Evolutionary conservation across 2,329 filamentous ascomycete species (phyloP), one percentile per base, ranked within the genome.

Genomic region (Aspergillus pseudoviridinutans): DNA sequence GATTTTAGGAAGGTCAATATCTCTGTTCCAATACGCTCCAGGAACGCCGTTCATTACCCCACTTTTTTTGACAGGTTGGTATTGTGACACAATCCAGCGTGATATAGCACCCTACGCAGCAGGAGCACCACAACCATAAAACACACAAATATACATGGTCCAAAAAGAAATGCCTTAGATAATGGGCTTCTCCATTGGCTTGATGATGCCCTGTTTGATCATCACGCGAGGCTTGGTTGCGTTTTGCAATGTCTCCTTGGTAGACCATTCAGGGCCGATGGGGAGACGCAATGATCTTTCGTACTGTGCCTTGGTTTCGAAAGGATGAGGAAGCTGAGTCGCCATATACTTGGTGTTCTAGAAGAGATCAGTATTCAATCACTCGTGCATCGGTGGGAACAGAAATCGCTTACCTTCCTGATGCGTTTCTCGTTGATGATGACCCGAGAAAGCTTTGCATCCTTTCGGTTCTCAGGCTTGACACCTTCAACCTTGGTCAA

Each of bases 221-320:
- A 97, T 80, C 64, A 97, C 84, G 67, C 91, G 86, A 58, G 94
- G 94, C 83, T 93, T 96, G 58, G 90, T 96, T 60, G 85, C 85
- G 66, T 89, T 86, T 80, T 97, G 92, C 82, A 94, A 94, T 14
- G 89, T 91, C 79, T 91, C 87, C 83, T 96, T 97, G n/a, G 93
- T 97, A 65, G 87, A 87, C 92, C 93, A 99, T 76, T 99, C 93
- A 17, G 89, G 91, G 1, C 94, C 94, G 59, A 97, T 85, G 1
- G 94, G 94, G 64, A 97, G 77, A 47, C 93, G 83, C 58, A 97
- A 79, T 62, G 89, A 90, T 52, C 93, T 82, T 80, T 99, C 94
- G 76, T 97, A 97, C 79, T 97, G 92, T 69, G 89, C 84, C 65
- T 83, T 84, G 28, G 84, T 91, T 80, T 97, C 93, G 74, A 92